These are phyloP conservation scores for Serendipita vermifera DNA, from an alignment of 768 basidiomycete species.

Conservation along the genomic window DNA sequence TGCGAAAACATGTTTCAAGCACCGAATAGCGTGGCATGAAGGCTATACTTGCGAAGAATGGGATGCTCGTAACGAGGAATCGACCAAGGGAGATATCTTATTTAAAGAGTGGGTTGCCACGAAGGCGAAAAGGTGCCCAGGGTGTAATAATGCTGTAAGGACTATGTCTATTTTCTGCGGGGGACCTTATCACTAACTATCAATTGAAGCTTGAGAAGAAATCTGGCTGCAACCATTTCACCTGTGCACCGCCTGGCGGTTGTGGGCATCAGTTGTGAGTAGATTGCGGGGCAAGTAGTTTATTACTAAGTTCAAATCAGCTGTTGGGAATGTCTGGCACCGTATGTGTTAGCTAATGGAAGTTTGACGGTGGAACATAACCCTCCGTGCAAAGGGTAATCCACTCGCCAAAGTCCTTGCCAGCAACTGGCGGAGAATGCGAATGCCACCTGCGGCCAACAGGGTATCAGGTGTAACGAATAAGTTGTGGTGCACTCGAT, in stretches of 20 bases:
- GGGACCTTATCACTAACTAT: no score
- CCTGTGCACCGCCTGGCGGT: not conserved
- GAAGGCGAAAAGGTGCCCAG: not conserved
- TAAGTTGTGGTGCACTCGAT: no score
- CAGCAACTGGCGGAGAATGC: no score
- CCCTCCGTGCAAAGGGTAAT: no score
- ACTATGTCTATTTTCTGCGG: no score
- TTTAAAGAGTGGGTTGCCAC: not conserved
- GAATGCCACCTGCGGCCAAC: no score
- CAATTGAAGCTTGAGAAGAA: no score
- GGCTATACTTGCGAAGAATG: constrained; percentile 3
- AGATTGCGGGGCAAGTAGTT: not conserved
- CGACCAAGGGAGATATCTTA: not conserved
- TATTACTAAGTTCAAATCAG: not conserved
- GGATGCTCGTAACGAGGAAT: not conserved
- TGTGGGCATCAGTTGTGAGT: constrained; percentile 4
- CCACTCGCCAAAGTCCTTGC: no score
- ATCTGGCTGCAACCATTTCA: constrained; percentile 5
- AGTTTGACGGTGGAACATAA: no score
- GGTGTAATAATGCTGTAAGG: not conserved
- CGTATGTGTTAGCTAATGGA: no score
- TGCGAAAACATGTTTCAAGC: not conserved
- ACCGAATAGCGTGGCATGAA: constrained; percentile 3
- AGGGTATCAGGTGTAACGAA: no score
- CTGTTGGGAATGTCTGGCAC: not conserved